These are phyloP conservation scores for Fusarium algeriense DNA, from an alignment of 2,329 filamentous ascomycete species.

Conservation along the genomic window DNA sequence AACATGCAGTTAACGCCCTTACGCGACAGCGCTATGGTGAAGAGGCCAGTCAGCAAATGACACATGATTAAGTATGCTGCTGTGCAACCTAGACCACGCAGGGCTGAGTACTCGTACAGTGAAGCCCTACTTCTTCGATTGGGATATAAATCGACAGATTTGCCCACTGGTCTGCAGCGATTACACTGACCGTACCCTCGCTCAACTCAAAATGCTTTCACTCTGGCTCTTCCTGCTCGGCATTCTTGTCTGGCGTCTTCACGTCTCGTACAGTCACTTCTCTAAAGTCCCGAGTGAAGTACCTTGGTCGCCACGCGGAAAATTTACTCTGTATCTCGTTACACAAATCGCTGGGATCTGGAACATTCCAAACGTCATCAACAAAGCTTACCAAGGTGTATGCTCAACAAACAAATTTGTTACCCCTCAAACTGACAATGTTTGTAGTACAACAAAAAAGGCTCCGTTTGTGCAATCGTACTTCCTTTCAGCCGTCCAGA, in stretches of 20 bases:
- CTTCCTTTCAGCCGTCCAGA: neutral
- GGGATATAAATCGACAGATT: accelerated
- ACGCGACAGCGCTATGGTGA: accelerated
- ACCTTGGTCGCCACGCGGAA: neutral
- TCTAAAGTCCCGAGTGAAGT: neutral
- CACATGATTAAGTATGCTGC: neutral
- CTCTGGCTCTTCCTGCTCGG: accelerated
- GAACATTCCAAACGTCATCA: neutral
- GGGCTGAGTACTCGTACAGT: no score
- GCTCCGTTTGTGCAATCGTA: neutral
- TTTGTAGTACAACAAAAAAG: neutral
- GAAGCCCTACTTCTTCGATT: neutral
- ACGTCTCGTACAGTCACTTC: neutral
- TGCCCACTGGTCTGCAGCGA: neutral
- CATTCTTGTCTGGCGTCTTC: neutral
- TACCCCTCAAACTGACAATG: neutral
- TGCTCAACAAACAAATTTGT: accelerated
- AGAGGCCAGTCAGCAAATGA: accelerated
- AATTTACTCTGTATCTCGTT: neutral
- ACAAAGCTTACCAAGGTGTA: accelerated
- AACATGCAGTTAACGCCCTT: accelerated
- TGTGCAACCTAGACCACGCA: neutral
- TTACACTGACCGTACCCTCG: neutral
- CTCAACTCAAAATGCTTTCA: neutral
- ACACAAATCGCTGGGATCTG: neutral